Percentiles rank a stretch among this genome's conserved stretches.
These are phyloP conservation scores for Plasmodium blacklocki DNA, from an alignment of 169 alveolate species.

Conservation along the genomic window DNA sequence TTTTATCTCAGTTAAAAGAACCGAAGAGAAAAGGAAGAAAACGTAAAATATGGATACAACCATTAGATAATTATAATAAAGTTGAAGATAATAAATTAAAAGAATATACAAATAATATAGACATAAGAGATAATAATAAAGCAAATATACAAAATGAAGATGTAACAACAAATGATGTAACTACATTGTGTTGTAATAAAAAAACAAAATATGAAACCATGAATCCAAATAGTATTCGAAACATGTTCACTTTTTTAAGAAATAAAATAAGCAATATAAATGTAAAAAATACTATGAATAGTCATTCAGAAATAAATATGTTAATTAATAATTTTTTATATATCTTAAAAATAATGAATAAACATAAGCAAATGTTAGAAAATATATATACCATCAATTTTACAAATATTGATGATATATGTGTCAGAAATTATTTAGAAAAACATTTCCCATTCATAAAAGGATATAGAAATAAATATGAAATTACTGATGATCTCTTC, in stretches of 20 bases:
- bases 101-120: slow-evolving; percentile 18
- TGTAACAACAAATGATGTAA: neutral
- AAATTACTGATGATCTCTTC: slow-evolving; percentile 1
- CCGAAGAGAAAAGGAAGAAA: slow-evolving; percentile 59
- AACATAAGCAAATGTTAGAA: slow-evolving; percentile 23
- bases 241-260: slow-evolving; percentile 22
- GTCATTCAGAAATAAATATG: slow-evolving; percentile 46
- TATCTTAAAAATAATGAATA: slow-evolving; percentile 16
- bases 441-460: slow-evolving; percentile 29
- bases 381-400: slow-evolving; percentile 15
- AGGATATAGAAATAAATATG: slow-evolving; percentile 9
- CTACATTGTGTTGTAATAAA: neutral
- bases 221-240: neutral
- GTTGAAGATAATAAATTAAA: slow-evolving; percentile 38
- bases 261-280: slow-evolving; percentile 32
- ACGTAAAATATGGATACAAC: slow-evolving; percentile 21
- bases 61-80: slow-evolving; percentile 27
- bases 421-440: slow-evolving; percentile 31
- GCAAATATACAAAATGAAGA: slow-evolving; percentile 31
- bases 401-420: slow-evolving; percentile 10
- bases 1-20: slow-evolving; percentile 9
- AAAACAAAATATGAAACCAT: slow-evolving; percentile 6
- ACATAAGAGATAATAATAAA: slow-evolving; percentile 4
- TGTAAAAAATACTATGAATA: slow-evolving; percentile 18
- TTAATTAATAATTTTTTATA: slow-evolving; percentile 23